Evolutionary conservation across 768 basidiomycete genomes (phyloP).

Genomic region (Asterophora parasitica): DNA sequence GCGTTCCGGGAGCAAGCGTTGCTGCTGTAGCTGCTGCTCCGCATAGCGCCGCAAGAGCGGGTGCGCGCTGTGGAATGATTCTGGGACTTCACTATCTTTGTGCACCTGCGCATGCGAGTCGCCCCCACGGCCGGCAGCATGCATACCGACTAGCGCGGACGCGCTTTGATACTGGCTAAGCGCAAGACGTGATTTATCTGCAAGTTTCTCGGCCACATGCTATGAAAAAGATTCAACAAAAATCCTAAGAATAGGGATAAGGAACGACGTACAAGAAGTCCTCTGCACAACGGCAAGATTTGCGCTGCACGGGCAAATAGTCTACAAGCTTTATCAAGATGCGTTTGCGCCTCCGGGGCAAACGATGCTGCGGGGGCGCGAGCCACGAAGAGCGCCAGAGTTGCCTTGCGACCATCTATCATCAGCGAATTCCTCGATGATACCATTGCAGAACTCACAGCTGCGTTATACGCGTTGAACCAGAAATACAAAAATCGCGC

Average conservation of each 20-base stretch:
- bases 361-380: slow-evolving; percentile 56
- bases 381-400: slow-evolving; percentile 58
- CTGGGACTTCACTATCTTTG: slow-evolving; percentile 14
- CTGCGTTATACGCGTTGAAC: slow-evolving; percentile 71
- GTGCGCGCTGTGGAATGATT: slow-evolving; percentile 34
- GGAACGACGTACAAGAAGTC: slow-evolving; percentile 45
- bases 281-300: slow-evolving; percentile 55
- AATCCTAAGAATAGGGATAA: background rate
- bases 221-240: background rate
- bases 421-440: background rate
- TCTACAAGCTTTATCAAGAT: slow-evolving; percentile 53
- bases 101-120: background rate
- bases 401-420: slow-evolving; percentile 38
- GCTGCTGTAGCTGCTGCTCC: slow-evolving; percentile 19
- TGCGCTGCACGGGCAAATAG: slow-evolving; percentile 55
- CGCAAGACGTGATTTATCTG: slow-evolving; percentile 44
- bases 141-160: background rate
- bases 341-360: slow-evolving; percentile 53
- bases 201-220: slow-evolving; percentile 35
- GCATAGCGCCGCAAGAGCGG: slow-evolving; percentile 27
- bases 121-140: background rate
- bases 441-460: slow-evolving; percentile 37
- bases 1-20: slow-evolving; percentile 2
- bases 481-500: slow-evolving; percentile 68
- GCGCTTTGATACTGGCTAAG: slow-evolving; percentile 33